Conservation (phyloP, 148 eudicot genomes). For the Silene conica region DNA sequence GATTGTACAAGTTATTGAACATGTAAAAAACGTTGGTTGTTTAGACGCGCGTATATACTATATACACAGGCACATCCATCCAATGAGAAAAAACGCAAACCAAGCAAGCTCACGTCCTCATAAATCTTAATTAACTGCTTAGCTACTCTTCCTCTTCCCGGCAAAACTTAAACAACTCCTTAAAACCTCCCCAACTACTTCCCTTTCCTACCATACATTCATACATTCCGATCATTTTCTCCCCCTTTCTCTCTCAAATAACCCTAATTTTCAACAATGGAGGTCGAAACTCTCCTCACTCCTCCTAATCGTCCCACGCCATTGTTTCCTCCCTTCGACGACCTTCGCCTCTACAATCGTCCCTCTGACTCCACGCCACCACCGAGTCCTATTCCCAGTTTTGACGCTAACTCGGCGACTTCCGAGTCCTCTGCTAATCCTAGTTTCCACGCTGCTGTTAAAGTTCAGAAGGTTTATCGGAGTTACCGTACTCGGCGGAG, state of each 20-base stretch:
- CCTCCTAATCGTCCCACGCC: neutral
- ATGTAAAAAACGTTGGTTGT: no score
- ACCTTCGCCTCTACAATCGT: constrained; percentile 3
- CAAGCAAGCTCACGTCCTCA: neutral
- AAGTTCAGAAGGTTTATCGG: constrained; percentile 73
- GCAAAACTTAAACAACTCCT: constrained; percentile 5
- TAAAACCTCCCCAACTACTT: neutral
- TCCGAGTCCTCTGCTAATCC: neutral
- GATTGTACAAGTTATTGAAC: no score
- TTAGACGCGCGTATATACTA: neutral
- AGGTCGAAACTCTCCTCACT: constrained; percentile 32
- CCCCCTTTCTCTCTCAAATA: neutral
- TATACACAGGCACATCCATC: neutral
- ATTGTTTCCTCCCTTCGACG: constrained; percentile 4
- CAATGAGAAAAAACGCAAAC: neutral
- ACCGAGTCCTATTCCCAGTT: neutral
- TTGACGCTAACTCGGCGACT: neutral
- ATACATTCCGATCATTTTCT: constrained; percentile 18
- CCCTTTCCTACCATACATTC: neutral
- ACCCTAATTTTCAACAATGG: constrained; percentile 24
- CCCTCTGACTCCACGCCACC: neutral
- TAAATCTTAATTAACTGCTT: neutral
- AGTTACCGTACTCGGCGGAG: constrained; percentile 79
- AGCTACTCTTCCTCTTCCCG: constrained; percentile 21
- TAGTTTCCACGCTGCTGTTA: constrained; percentile 42